These are phyloP conservation scores for Eucalyptus sp. DNA, from an alignment of 345 rosid species.

Conservation along the genomic window DNA sequence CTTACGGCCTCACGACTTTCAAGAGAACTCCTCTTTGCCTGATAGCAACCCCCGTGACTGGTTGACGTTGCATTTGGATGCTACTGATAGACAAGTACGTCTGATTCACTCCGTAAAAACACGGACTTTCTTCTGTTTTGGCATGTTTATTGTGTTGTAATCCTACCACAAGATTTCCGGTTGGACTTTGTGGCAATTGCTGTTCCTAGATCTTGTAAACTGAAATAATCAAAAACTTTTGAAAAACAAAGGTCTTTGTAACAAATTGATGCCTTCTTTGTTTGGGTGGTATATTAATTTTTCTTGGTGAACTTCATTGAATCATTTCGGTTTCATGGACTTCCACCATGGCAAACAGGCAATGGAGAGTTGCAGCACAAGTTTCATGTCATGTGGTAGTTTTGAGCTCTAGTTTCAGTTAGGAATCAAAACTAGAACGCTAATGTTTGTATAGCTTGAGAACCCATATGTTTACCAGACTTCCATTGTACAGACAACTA, in stretches of 20 bases:
- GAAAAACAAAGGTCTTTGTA: neutral
- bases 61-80: neutral
- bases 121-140: neutral
- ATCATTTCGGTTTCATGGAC: neutral
- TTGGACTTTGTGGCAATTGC: neutral
- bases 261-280: neutral
- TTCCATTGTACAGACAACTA: neutral
- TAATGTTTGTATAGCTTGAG: neutral
- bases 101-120: neutral
- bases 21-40: constrained; percentile 39
- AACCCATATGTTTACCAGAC: neutral
- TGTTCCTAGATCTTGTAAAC: neutral
- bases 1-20: constrained; percentile 18
- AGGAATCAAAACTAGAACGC: neutral
- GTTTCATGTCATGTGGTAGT: neutral
- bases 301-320: neutral
- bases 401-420: neutral
- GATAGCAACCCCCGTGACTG: neutral
- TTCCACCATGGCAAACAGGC: neutral
- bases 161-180: neutral
- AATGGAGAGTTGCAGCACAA: neutral
- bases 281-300: neutral
- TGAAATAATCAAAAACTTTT: neutral
- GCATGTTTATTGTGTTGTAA: neutral
- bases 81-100: neutral